Evolutionary conservation across 768 basidiomycete species (phyloP).

Genomic region (Lentinula lateritia): DNA sequence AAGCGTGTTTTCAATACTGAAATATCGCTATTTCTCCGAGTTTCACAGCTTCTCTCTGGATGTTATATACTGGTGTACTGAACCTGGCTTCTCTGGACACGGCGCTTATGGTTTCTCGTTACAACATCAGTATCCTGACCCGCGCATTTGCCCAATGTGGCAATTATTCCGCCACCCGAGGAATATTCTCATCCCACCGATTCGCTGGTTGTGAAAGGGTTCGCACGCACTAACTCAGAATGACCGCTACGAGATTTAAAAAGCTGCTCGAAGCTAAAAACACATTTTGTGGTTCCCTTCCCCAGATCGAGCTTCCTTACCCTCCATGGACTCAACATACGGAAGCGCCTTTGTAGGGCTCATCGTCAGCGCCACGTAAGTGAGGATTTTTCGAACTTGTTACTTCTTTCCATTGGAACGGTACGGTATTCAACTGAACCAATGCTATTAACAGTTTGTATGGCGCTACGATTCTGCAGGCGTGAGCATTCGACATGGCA

Average conservation of each 20-base stretch:
- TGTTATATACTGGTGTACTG: neutral
- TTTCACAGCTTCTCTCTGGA: neutral
- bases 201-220: neutral
- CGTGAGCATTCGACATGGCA: slow-evolving; percentile 21
- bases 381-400: neutral
- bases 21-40: neutral
- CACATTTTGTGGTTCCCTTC: neutral
- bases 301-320: neutral
- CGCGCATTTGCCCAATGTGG: neutral
- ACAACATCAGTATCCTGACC: neutral
- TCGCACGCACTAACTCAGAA: neutral
- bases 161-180: neutral
- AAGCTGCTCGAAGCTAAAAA: neutral
- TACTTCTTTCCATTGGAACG: neutral
- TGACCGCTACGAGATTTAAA: neutral
- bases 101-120: neutral
- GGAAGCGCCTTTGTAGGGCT: slow-evolving; percentile 42
- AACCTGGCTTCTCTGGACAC: neutral
- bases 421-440: neutral
- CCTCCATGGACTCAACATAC: slow-evolving; percentile 22
- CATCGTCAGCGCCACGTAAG: slow-evolving; percentile 38
- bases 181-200: neutral
- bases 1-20: neutral
- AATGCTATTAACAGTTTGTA: slow-evolving; percentile 29
- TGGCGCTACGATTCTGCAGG: slow-evolving; percentile 41